Base-by-base conservation (phyloP, 2,329 filamentous ascomycete species). In the Beauveria sp. region DNA sequence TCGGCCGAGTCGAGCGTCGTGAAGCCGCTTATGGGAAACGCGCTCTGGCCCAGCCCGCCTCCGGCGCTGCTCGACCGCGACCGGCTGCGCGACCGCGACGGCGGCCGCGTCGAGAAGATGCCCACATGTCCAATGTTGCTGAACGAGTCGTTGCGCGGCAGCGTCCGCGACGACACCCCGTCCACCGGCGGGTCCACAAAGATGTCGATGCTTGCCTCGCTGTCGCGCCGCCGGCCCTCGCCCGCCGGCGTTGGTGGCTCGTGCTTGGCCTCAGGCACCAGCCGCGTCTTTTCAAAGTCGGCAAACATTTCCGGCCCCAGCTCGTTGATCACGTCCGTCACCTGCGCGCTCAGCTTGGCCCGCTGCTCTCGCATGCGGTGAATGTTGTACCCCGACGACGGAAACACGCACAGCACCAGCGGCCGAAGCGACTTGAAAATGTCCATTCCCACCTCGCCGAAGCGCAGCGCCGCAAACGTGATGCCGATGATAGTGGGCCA, bases 391-490 rank as follows among this genome's bases (percentile, higher is more conserved):
- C 87, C 88, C 1, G 90, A 93, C 5, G 87, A 86, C 1, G 95
- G 95, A 68, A 89, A 89, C 69, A 98, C 82, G 66, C 90, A 95
- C 40, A 97, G 81, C 51, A 96, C 80, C 10, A 99, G 83, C 6
- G 95, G 95, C 10, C 91, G 86, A 18, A 99, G 83, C 0, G 93
- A 98, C 76, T 98, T 99, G 77, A 95, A 80, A 61, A 99, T 97
- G 71, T 99, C 95, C 92, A 99, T 97, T 58, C 93, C 95, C n/a
- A 96, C 88, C 76, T 99, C 95, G 52, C 95, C 95, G 67, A 98
- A 96, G 12, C 95, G 88, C 58, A 99, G 86, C 7, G 95, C 91
- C 5, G 92, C 93, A 73, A 96, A 97, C 0, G 93, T 97, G 68
- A 97, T 89, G 26, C 87, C 83, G 6, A 93, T 89, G 79, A 96